Conservation (phyloP, 768 basidiomycete species). For the Amanita fuliginea region DNA sequence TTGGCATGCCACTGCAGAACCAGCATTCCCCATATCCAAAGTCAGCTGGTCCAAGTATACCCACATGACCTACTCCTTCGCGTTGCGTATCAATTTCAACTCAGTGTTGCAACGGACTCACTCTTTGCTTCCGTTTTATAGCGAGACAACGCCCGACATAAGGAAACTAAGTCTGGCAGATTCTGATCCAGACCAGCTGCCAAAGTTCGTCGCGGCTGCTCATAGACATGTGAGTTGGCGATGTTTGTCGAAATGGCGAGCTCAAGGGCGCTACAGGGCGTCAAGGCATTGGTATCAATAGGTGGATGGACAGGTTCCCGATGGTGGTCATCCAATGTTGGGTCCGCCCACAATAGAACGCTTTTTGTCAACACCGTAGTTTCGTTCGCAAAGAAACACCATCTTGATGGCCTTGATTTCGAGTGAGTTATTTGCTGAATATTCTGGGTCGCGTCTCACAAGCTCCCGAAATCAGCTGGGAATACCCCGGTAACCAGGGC, state of each 20-base stretch:
- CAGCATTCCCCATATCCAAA: slow-evolving; percentile 35
- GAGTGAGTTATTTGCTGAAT: slow-evolving; percentile 23
- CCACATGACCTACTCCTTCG: slow-evolving; percentile 59
- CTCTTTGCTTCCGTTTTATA: slow-evolving; percentile 8
- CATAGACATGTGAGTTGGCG: slow-evolving; percentile 25
- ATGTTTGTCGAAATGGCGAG: background rate
- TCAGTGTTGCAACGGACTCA: background rate
- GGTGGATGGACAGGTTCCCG: slow-evolving; percentile 64
- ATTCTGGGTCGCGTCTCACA: background rate
- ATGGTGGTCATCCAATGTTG: slow-evolving; percentile 55
- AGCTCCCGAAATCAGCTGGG: slow-evolving; percentile 48
- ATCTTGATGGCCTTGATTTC: slow-evolving; percentile 48
- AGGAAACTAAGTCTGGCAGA: slow-evolving; percentile 21
- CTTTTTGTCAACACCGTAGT: slow-evolving; percentile 51
- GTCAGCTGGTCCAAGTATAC: slow-evolving; percentile 64
- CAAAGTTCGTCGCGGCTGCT: slow-evolving; percentile 43
- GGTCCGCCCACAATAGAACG: slow-evolving; percentile 45
- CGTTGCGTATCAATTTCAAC: slow-evolving; percentile 31
- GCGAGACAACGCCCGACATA: slow-evolving; percentile 27
- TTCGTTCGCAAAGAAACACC: slow-evolving; percentile 37
- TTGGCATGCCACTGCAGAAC: slow-evolving; percentile 36
- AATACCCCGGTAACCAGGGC: slow-evolving; percentile 67
- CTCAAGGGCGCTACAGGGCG: slow-evolving; percentile 27
- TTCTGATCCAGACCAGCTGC: slow-evolving; percentile 39
- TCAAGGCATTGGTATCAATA: slow-evolving; percentile 47